Conservation (phyloP, 2,329 filamentous ascomycete genomes). For the Didymella glomerata region DNA sequence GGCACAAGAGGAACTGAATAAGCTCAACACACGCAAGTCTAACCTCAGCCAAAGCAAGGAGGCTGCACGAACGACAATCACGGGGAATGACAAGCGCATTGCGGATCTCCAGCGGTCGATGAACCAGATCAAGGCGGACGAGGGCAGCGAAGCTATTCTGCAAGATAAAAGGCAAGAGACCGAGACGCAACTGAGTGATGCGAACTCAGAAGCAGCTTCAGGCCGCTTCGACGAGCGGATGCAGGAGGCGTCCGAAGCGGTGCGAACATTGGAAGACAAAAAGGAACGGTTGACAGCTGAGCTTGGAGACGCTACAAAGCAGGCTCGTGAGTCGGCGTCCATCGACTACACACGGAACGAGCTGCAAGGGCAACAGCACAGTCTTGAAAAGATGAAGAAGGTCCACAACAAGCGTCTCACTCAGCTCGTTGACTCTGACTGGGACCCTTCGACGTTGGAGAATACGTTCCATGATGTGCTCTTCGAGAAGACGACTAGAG, state of each 20-base stretch:
- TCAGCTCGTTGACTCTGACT: constrained; percentile 69
- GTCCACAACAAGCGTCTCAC: constrained; percentile 78
- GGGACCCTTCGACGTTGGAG: constrained; percentile 76
- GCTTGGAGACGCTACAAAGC: constrained; percentile 80
- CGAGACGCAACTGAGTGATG: constrained; percentile 67
- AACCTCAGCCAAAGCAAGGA: constrained; percentile 77
- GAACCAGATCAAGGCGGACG: constrained; percentile 80
- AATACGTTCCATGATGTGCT: constrained; percentile 71
- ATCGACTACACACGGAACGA: constrained; percentile 86
- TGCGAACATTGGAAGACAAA: constrained; percentile 75
- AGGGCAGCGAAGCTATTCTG: constrained; percentile 80
- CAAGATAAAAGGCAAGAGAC: constrained; percentile 77
- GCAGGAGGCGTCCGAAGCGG: constrained; percentile 68
- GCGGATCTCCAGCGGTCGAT: constrained; percentile 71
- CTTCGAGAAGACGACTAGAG: constrained; percentile 63
- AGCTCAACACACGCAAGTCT: constrained; percentile 77
- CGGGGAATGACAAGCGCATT: constrained; percentile 75
- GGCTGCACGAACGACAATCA: constrained; percentile 75
- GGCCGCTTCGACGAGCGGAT: constrained; percentile 77
- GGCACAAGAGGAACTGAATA: constrained; percentile 75
- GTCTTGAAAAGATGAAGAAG: constrained; percentile 77
- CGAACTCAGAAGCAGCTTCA: constrained; percentile 69
- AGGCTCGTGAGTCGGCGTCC: constrained; percentile 82
- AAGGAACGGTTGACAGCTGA: constrained; percentile 79
- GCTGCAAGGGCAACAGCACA: constrained; percentile 74